phyloP scores from a whole-genome alignment of 768 basidiomycete genomes.

The Strobilomyces confusus region DNA sequence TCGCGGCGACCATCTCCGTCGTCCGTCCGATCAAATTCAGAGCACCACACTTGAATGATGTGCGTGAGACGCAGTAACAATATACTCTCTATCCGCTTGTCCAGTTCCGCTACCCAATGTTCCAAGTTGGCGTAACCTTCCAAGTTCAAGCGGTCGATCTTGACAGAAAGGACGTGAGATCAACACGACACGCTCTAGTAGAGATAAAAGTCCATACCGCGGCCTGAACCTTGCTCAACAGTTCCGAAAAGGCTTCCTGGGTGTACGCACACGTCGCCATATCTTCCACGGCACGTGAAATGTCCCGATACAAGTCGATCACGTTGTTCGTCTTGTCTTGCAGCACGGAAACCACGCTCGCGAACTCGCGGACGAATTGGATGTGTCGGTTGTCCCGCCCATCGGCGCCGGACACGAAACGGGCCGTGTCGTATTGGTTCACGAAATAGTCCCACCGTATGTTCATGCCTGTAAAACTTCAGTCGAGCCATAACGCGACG shows the following conservation, averaged over 20 bases:
- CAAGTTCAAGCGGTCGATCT: conserved; percentile 93
- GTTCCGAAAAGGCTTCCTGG: conserved; percentile 73
- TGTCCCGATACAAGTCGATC: conserved; percentile 87
- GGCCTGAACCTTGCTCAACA: conserved; percentile 76
- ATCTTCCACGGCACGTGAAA: conserved; percentile 80
- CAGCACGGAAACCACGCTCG: conserved; percentile 84
- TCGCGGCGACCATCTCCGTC: conserved; percentile 63
- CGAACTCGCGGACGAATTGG: conserved; percentile 93
- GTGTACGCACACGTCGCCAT: conserved; percentile 85
- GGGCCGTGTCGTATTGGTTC: conserved; percentile 83
- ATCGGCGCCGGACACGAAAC: conserved; percentile 71
- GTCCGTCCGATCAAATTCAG: conserved; percentile 76
- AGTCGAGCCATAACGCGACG: background rate
- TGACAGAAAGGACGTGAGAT: conserved; percentile 1
- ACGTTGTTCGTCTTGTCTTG: conserved; percentile 97
- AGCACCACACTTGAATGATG: conserved; percentile 83
- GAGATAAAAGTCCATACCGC: conserved; percentile 49
- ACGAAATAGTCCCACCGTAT: conserved; percentile 98
- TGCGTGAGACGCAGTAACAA: conserved; percentile 70
- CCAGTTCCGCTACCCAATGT: conserved; percentile 82
- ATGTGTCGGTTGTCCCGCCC: conserved; percentile 84
- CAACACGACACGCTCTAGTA: background rate
- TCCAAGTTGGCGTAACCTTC: conserved; percentile 96
- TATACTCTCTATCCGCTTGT: conserved; percentile 78
- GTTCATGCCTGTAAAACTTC: conserved; percentile 67